A percentile compares a stretch with the other conserved stretches of the same genome.
phyloP scores from a whole-genome alignment of 768 basidiomycete species.

The Lepiota venenata region DNA sequence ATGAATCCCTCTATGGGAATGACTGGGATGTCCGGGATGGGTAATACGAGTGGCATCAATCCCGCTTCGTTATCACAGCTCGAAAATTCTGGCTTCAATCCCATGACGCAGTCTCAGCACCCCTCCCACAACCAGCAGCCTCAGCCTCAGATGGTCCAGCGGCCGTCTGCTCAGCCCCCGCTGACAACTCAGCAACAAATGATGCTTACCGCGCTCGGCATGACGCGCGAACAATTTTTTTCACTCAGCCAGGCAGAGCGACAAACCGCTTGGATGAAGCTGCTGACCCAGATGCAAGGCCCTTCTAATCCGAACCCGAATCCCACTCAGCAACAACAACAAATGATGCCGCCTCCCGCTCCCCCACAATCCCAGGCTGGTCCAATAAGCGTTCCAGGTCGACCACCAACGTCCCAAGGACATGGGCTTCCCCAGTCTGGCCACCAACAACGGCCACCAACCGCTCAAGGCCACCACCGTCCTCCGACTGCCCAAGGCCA shows the following conservation, averaged over 20 bases:
- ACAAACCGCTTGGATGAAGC: conserved; percentile 21
- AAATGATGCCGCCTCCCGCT: conserved; percentile 30
- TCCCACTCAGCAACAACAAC: conserved; percentile 14
- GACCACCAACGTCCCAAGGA: conserved; percentile 6
- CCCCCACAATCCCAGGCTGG: conserved; percentile 14
- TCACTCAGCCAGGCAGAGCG: conserved; percentile 21
- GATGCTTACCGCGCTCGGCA: conserved; percentile 21
- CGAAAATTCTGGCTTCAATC: conserved; percentile 13
- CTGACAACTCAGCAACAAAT: conserved; percentile 9
- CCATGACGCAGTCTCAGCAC: conserved; percentile 13
- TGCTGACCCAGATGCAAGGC: conserved; percentile 17
- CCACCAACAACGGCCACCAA: conserved; percentile 1
- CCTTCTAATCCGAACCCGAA: conserved; percentile 6
- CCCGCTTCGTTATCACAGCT: conserved; percentile 8
- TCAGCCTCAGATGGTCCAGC: conserved; percentile 9
- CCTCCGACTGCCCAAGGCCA: conserved; percentile 8
- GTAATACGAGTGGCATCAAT: conserved; percentile 6
- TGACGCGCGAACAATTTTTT: conserved; percentile 30
- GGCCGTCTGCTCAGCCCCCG: not conserved
- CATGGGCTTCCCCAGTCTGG: not conserved
- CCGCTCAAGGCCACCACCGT: conserved; percentile 8
- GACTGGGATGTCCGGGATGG: conserved; percentile 4
- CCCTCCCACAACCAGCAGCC: conserved; percentile 17
- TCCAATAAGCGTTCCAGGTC: conserved; percentile 10
- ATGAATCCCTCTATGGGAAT: conserved; percentile 6